These are phyloP conservation scores for Elsinoe ampelina DNA, from an alignment of 2,329 filamentous ascomycete species.

Conservation along the genomic window DNA sequence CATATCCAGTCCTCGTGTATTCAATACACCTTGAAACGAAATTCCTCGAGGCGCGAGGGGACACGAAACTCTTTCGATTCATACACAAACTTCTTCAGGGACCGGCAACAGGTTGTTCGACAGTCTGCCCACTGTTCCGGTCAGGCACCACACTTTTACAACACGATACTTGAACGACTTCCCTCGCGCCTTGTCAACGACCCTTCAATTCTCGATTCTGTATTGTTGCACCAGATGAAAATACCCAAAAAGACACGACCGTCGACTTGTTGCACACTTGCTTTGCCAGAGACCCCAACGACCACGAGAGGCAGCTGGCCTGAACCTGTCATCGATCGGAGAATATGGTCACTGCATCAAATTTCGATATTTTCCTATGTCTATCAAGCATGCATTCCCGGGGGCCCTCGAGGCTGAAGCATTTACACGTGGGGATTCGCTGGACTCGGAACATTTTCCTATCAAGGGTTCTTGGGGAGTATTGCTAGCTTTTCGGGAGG, in stretches of 20 bases:
- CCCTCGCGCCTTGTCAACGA: background rate
- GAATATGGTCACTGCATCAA: background rate
- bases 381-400: background rate
- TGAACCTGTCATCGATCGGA: constrained; percentile 4
- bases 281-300: background rate
- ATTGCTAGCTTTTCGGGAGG: background rate
- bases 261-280: background rate
- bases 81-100: background rate
- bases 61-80: background rate
- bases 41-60: background rate
- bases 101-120: background rate
- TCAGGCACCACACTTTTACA: background rate
- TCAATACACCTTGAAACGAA: constrained; percentile 5
- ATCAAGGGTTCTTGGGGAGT: background rate
- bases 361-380: background rate
- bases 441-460: background rate
- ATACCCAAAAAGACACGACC: constrained; percentile 6
- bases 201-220: constrained; percentile 8
- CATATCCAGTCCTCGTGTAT: background rate
- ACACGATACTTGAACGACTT: background rate
- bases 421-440: background rate
- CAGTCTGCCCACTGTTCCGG: background rate
- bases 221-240: constrained; percentile 3
- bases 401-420: background rate
- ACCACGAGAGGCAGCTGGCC: constrained; percentile 5